These are phyloP conservation scores for Akanthomyces muscarius DNA, from an alignment of 2,329 filamentous ascomycete species.

Conservation along the genomic window DNA sequence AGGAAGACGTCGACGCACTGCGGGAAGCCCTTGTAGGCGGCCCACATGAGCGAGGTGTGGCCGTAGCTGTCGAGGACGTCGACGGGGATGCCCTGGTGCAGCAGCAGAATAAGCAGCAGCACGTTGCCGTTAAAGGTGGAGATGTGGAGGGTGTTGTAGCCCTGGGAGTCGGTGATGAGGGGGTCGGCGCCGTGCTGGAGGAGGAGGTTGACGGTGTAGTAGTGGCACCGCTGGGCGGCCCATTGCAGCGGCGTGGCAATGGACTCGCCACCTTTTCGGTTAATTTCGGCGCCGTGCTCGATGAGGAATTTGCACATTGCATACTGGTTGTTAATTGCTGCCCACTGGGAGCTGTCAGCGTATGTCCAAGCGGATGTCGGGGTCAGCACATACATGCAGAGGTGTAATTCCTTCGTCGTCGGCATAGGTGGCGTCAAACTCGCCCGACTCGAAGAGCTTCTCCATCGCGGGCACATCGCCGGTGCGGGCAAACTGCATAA, in stretches of 20 bases:
- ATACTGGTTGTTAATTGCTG: conserved; percentile 97
- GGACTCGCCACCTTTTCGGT: conserved; percentile 92
- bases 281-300: conserved; percentile 79
- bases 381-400: conserved; percentile 66
- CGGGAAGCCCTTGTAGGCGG: conserved; percentile 94
- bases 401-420: conserved; percentile 95
- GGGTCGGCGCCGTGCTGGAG: conserved; percentile 90
- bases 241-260: conserved; percentile 92
- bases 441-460: conserved; percentile 79
- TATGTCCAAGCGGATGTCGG: not conserved
- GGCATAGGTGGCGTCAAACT: conserved; percentile 74
- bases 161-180: conserved; percentile 86
- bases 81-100: conserved; percentile 93
- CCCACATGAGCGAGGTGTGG: conserved; percentile 97
- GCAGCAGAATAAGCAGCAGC: conserved; percentile 78
- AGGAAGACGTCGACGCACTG: conserved; percentile 88
- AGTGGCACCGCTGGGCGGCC: conserved; percentile 94
- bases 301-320: conserved; percentile 95
- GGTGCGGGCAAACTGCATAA: conserved; percentile 91
- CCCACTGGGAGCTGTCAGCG: conserved; percentile 63
- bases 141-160: conserved; percentile 96
- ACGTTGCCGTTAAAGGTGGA: conserved; percentile 97
- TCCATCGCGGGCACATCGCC: conserved; percentile 86
- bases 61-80: conserved; percentile 86
- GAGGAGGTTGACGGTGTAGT: conserved; percentile 91